A percentile compares a stretch with the other conserved stretches of the same genome.
Conservation (phyloP, 2,329 filamentous ascomycete genomes). For the Aureobasidium pullulans region DNA sequence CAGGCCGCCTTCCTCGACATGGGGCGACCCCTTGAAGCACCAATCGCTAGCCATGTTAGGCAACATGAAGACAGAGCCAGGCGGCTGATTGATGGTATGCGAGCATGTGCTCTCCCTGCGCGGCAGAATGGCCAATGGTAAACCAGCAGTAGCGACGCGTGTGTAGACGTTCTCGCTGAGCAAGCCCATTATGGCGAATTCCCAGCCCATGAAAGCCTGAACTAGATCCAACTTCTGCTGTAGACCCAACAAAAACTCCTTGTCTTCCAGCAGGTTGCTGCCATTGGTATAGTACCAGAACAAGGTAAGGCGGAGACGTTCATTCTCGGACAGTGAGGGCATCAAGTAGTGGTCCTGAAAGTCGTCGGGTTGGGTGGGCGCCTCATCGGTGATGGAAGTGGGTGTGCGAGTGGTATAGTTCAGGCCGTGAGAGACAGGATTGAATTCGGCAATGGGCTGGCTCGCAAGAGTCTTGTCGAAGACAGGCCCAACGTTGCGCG, state of each 20-base stretch:
- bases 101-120: conserved; percentile 40
- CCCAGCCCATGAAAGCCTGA: conserved; percentile 38
- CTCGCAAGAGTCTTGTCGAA: conserved; percentile 9
- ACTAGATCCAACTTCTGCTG: conserved; percentile 38
- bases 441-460: conserved; percentile 10
- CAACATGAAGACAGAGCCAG: conserved; percentile 31
- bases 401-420: too few species aligned
- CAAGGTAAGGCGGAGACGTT: conserved; percentile 31
- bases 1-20: conserved; percentile 35
- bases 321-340: conserved; percentile 30
- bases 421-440: too few species aligned
- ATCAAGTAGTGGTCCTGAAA: conserved; percentile 28
- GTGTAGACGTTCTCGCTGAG: conserved; percentile 38
- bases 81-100: conserved; percentile 31
- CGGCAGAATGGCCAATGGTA: conserved; percentile 36
- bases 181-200: conserved; percentile 39
- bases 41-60: conserved; percentile 38
- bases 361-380: conserved; percentile 12
- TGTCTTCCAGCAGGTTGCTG: conserved; percentile 32
- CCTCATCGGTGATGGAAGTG: conserved; percentile 17
- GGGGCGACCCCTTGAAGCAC: conserved; percentile 36
- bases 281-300: conserved; percentile 39
- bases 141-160: conserved; percentile 35
- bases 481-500: conserved; percentile 10
- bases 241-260: conserved; percentile 34